Evolutionary conservation across 2,329 filamentous ascomycete species (phyloP), one percentile per base, ranked within the genome.

Genomic region (Westerdykella sp.): DNA sequence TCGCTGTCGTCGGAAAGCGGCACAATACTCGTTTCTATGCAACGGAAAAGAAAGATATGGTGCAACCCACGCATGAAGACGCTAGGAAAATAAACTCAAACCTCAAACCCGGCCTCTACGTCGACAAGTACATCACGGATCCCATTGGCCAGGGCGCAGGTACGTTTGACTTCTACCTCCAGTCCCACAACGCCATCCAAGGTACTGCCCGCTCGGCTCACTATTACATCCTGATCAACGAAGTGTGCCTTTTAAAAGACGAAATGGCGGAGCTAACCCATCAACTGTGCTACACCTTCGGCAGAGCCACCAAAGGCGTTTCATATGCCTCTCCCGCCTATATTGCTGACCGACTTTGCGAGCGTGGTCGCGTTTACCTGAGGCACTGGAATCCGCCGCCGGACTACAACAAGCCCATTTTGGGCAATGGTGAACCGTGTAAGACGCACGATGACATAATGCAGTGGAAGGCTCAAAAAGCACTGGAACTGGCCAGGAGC

Each of bases 161-260:
- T 56, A 53, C 43, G 31, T 91, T 85, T 79, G 62, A 68, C 39
- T 68, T 68, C 51, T 69, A 53, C 48, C 51, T 69, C 1, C 60
- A 65, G n/a, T 60, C 60, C 0, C 65, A 69, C 42, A 34, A 45
- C 1, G 52, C 46, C 1, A 34, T 66, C 34, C 42, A 57, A 30
- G 64, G 64, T 6, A 69, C 62, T 1, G 61, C 59, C 0, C 48
- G 44, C 10, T 50, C 62, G 4, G 51, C 58, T 0, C 63, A 66
- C 39, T 70, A 69, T 47, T 59, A 62, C 38, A 47, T 66, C 1
- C 36, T 68, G 0, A 39, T 46, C 5, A 57, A 67, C 45, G 54
- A 54, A 18, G 62, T 60, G 40, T 3, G 13, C 16, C 28, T 40
- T 4, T 14, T 21, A 6, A 28, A 31, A 23, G 34, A 14, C n/a